Conservation (phyloP, 1,284 basidiomycete genomes). For the Irpex rosettiformis region DNA sequence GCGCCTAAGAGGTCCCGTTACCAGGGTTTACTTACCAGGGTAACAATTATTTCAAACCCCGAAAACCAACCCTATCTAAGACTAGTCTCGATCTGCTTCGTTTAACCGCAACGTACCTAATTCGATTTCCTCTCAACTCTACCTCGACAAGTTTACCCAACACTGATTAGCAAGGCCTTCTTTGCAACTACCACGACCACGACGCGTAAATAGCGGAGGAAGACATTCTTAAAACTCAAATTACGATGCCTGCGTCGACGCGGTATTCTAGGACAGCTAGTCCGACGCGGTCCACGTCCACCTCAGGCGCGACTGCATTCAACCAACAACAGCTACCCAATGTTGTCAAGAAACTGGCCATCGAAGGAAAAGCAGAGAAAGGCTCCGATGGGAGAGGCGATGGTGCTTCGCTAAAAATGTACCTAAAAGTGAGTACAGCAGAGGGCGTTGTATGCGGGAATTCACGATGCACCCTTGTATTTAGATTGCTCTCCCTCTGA, state of each 20-base stretch:
- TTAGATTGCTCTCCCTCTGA: conserved; percentile 66
- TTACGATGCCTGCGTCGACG: conserved; percentile 25
- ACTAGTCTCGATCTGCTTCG: background rate
- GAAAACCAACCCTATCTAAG: background rate
- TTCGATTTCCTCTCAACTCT: background rate
- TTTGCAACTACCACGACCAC: background rate
- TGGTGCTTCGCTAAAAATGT: conserved; percentile 66
- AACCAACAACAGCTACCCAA: conserved; percentile 47
- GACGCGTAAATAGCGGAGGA: background rate
- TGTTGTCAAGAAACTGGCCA: conserved; percentile 67
- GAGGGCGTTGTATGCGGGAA: background rate
- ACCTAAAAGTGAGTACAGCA: conserved; percentile 56
- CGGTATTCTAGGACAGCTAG: conserved; percentile 33
- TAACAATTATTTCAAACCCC: conserved; percentile 1
- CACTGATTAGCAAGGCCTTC: background rate
- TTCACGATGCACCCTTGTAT: background rate
- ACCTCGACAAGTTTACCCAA: background rate
- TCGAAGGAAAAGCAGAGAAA: conserved; percentile 69
- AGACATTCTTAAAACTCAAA: background rate
- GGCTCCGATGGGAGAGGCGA: conserved; percentile 59
- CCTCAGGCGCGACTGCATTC: conserved; percentile 30
- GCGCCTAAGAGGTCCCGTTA: background rate
- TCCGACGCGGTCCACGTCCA: conserved; percentile 38
- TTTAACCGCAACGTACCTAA: background rate
- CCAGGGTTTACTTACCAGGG: background rate